Percentiles rank a stretch among this genome's conserved stretches.
phyloP scores from a whole-genome alignment of 108 stramenopile species.

The Cyclostephanos tholiformis region DNA sequence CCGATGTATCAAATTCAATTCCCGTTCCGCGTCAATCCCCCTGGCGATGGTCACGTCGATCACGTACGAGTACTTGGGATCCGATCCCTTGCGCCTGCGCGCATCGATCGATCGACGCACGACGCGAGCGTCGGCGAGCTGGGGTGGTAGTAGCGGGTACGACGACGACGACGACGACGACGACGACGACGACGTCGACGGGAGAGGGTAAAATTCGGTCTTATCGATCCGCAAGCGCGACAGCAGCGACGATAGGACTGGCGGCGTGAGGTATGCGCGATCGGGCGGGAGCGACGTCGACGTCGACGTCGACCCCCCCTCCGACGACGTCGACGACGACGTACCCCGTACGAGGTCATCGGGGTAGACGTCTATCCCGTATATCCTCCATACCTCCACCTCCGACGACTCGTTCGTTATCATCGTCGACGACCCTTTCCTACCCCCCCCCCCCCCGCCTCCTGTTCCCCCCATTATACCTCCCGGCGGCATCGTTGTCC shows the following conservation, averaged over 20 bases:
- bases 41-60: conserved; percentile 56
- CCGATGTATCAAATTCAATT: conserved; percentile 38
- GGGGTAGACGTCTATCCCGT: conserved; percentile 72
- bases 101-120: conserved; percentile 84
- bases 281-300: conserved; percentile 21
- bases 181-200: neutral
- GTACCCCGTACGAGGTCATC: conserved; percentile 48
- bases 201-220: no score
- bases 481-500: no score
- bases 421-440: neutral
- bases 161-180: neutral
- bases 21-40: conserved; percentile 19
- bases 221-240: conserved; percentile 49
- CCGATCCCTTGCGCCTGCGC: conserved; percentile 50
- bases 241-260: conserved; percentile 47
- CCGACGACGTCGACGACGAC: neutral
- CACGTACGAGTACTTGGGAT: conserved; percentile 75
- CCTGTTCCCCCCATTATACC: no score
- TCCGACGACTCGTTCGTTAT: neutral
- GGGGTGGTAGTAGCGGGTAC: conserved; percentile 24
- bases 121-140: conserved; percentile 57
- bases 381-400: conserved; percentile 73
- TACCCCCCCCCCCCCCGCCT: no score
- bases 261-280: conserved; percentile 40
- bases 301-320: neutral